Conservation (phyloP, 2,329 filamentous ascomycete species). For the Cladophialophora psammophila region DNA sequence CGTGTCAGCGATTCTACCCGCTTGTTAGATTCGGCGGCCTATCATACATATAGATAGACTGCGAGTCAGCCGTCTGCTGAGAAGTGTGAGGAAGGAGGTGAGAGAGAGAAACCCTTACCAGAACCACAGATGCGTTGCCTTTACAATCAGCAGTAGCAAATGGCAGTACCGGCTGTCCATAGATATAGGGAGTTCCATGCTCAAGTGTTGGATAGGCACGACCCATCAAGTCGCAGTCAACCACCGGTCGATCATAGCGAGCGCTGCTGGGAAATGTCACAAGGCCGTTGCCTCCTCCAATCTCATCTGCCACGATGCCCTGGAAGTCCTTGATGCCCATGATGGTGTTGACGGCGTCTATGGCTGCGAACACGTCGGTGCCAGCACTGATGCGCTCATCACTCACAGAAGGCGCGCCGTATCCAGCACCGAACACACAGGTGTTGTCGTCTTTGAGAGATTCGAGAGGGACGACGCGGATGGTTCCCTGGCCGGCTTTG, state of each 20-base stretch:
- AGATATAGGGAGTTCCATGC: slow-evolving; percentile 54
- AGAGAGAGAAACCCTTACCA: slow-evolving; percentile 21
- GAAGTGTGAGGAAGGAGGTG: background rate
- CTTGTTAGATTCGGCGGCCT: slow-evolving; percentile 41
- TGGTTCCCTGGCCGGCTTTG: slow-evolving; percentile 45
- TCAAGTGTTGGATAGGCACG: slow-evolving; percentile 56
- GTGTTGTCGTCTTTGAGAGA: slow-evolving; percentile 49
- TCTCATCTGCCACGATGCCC: slow-evolving; percentile 47
- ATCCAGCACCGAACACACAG: slow-evolving; percentile 56
- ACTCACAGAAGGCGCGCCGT: slow-evolving; percentile 49
- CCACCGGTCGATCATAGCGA: slow-evolving; percentile 49
- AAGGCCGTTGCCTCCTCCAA: slow-evolving; percentile 51
- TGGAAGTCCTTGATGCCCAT: slow-evolving; percentile 47
- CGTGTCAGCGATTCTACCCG: slow-evolving; percentile 42
- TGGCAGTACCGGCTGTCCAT: slow-evolving; percentile 51
- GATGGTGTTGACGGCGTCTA: slow-evolving; percentile 50
- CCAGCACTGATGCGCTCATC: slow-evolving; percentile 43
- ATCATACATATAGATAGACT: background rate
- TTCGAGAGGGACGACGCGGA: slow-evolving; percentile 52
- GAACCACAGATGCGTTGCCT: slow-evolving; percentile 48
- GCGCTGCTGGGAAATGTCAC: slow-evolving; percentile 43
- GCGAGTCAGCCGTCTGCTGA: background rate
- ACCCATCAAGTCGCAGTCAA: slow-evolving; percentile 60
- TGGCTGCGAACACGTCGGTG: slow-evolving; percentile 40
- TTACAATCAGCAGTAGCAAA: slow-evolving; percentile 51